These are phyloP conservation scores for Ricinus communis DNA, from an alignment of 345 rosid species.

Conservation along the genomic window DNA sequence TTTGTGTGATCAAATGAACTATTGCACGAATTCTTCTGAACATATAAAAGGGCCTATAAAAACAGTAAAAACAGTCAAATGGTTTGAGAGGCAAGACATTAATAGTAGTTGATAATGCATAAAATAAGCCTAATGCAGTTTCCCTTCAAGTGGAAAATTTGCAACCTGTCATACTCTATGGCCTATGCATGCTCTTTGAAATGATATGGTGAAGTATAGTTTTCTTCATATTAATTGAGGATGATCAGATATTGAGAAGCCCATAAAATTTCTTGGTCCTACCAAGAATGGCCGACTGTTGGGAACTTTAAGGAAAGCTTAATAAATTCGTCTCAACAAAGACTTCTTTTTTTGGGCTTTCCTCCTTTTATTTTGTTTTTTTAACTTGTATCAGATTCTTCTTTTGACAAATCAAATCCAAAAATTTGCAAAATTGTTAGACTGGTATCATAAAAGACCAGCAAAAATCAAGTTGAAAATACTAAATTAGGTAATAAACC, in stretches of 20 bases:
- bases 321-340: too few relatives aligned
- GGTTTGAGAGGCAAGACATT: slow-evolving; percentile 26
- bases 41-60: slow-evolving; percentile 28
- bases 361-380: too few relatives aligned
- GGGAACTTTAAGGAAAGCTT: neutral
- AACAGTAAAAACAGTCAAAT: slow-evolving; percentile 17
- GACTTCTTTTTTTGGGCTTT: too few relatives aligned
- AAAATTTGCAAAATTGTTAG: neutral
- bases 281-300: neutral
- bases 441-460: neutral
- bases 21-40: too few relatives aligned
- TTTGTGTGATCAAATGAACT: too few relatives aligned
- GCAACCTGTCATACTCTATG: slow-evolving; percentile 21
- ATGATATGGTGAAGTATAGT: neutral
- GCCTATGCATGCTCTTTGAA: neutral
- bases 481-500: neutral
- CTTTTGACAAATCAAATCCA: neutral
- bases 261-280: neutral
- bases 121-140: slow-evolving; percentile 27
- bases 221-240: neutral
- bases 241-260: slow-evolving; percentile 3
- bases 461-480: neutral
- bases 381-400: neutral
- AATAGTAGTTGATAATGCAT: slow-evolving; percentile 8
- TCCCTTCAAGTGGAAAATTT: slow-evolving; percentile 18